Percentiles rank a stretch among this genome's conserved stretches.
Evolutionary conservation across 2,329 filamentous ascomycete species (phyloP).

Genomic region (Calonectria multiphialidica): DNA sequence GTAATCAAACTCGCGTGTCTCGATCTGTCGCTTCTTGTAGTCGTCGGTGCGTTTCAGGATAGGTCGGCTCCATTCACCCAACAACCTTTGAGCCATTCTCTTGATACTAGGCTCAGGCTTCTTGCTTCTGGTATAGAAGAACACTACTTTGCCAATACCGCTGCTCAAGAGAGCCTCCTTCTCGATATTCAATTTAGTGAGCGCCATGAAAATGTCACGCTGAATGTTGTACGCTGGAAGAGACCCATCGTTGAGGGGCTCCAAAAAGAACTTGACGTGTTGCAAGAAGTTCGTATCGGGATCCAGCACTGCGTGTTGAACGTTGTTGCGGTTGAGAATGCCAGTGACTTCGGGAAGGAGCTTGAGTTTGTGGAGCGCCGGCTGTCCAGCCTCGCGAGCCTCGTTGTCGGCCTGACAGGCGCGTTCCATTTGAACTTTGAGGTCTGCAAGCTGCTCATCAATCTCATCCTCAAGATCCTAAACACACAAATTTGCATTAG

Average conservation of each 20-base stretch:
- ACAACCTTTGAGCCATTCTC: conserved; percentile 90
- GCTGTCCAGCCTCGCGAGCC: conserved; percentile 81
- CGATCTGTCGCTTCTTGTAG: conserved; percentile 85
- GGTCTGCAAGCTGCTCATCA: conserved; percentile 88
- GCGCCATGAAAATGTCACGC: conserved; percentile 87
- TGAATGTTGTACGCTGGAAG: conserved; percentile 98
- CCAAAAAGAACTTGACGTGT: conserved; percentile 96
- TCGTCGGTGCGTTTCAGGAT: conserved; percentile 95
- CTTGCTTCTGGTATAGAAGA: conserved; percentile 97
- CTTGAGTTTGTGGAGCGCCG: conserved; percentile 92
- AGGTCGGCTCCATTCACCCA: conserved; percentile 95
- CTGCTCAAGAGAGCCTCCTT: conserved; percentile 92
- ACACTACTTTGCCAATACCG: conserved; percentile 94
- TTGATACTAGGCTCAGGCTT: conserved; percentile 90
- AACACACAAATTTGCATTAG: conserved; percentile 32
- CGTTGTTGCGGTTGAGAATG: conserved; percentile 89
- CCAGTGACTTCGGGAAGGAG: conserved; percentile 91
- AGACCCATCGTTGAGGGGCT: conserved; percentile 93
- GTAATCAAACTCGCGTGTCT: conserved; percentile 74
- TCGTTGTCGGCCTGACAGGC: conserved; percentile 89
- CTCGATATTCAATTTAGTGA: conserved; percentile 85
- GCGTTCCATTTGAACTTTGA: conserved; percentile 90
- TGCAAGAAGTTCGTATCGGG: conserved; percentile 96
- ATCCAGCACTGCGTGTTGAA: conserved; percentile 87
- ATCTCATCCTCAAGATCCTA: conserved; percentile 91